Evolutionary conservation across 306 rosid species (phyloP).

Genomic region (Dryas drummondii): DNA sequence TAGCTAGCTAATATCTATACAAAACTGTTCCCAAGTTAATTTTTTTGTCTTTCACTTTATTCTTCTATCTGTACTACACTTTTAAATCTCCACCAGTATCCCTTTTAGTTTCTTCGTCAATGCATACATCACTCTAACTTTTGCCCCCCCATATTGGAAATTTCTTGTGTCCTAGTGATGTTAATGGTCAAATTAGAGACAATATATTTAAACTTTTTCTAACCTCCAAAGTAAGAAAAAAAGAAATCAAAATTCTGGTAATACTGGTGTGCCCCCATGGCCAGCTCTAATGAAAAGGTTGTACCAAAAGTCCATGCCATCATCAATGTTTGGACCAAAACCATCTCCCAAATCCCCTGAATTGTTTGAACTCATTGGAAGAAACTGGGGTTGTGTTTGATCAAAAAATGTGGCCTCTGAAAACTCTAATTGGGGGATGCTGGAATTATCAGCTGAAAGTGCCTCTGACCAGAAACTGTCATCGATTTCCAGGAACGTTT

Average conservation of each 20-base stretch:
- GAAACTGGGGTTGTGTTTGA: conserved; percentile 25
- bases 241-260: conserved; percentile 50
- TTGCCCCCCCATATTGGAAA: conserved; percentile 30
- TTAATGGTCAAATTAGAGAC: conserved; percentile 25
- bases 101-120: conserved; percentile 11
- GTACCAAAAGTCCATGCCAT: conserved; percentile 87
- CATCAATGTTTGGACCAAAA: conserved; percentile 34
- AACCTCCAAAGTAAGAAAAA: conserved; percentile 8
- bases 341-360: conserved; percentile 21
- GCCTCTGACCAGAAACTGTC: conserved; percentile 72
- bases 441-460: conserved; percentile 31
- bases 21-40: conserved; percentile 6
- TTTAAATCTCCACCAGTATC: neutral
- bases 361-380: conserved; percentile 29
- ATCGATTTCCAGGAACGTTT: conserved; percentile 45
- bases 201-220: neutral
- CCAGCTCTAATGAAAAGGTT: conserved; percentile 56
- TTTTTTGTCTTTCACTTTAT: neutral
- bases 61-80: neutral
- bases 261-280: conserved; percentile 39
- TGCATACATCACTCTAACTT: conserved; percentile 18
- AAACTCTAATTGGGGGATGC: conserved; percentile 5
- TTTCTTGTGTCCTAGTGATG: conserved; percentile 10
- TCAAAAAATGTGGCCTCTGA: conserved; percentile 27
- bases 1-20: neutral